phyloP scores from a whole-genome alignment of 140 eudicot species.

The Stevia rebaudiana region DNA sequence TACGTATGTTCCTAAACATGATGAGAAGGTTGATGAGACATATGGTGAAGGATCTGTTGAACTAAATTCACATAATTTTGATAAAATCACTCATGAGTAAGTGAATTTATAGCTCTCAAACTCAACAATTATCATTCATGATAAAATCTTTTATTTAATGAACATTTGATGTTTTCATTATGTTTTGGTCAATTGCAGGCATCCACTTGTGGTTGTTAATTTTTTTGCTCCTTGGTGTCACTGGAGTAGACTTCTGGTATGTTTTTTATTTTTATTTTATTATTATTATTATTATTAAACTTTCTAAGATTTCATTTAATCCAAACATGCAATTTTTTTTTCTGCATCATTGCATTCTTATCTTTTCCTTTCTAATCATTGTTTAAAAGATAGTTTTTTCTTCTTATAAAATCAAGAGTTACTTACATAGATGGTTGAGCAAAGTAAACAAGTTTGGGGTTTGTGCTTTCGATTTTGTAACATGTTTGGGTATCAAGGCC shows the following conservation, averaged over 20 bases:
- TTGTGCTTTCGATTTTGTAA: no score
- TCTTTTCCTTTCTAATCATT: background rate
- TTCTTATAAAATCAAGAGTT: no score
- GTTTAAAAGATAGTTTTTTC: background rate
- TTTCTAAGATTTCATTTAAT: background rate
- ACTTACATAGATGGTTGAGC: no score
- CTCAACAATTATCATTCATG: conserved; percentile 6
- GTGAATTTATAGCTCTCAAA: conserved; percentile 26
- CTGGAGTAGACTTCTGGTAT: conserved; percentile 87
- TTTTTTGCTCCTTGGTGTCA: conserved; percentile 94
- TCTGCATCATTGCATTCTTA: background rate
- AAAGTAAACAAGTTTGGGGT: no score
- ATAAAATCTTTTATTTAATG: background rate
- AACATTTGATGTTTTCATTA: background rate
- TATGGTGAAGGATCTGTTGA: conserved; percentile 65
- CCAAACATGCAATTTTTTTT: background rate
- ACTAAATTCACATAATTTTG: conserved; percentile 56
- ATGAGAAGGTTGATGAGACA: conserved; percentile 60
- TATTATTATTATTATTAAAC: background rate
- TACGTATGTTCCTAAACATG: conserved; percentile 53
- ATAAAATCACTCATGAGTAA: conserved; percentile 57
- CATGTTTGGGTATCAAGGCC: no score
- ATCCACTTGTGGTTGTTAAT: conserved; percentile 73
- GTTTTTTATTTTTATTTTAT: background rate
- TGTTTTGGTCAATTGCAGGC: conserved; percentile 39